Percentiles rank a stretch among this genome's conserved stretches.
Conservation (phyloP, 352 stramenopile species). For the Pythium pectinolyticum region DNA sequence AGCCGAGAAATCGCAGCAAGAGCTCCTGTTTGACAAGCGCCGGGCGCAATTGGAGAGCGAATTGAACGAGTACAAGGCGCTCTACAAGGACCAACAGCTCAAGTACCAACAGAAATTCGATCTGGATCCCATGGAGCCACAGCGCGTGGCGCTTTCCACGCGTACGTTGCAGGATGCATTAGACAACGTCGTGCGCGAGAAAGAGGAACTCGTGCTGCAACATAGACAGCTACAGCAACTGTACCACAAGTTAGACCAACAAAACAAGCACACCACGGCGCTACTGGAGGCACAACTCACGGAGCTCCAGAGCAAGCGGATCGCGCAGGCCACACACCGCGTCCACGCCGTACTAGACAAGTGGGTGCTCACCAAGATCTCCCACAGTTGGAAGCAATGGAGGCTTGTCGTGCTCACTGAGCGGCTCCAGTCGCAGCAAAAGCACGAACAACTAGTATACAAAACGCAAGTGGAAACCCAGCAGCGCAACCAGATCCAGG, state of each 20-base stretch:
- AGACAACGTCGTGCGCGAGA: constrained; percentile 55
- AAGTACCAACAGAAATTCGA: constrained; percentile 59
- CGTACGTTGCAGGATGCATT: constrained; percentile 60
- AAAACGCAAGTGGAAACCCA: background rate
- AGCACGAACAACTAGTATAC: background rate
- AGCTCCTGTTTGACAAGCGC: constrained; percentile 38
- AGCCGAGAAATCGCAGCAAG: constrained; percentile 45
- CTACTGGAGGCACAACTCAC: constrained; percentile 27
- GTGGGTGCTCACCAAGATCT: constrained; percentile 39
- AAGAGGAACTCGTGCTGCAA: constrained; percentile 58
- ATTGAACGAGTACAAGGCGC: constrained; percentile 29
- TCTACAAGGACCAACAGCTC: constrained; percentile 38
- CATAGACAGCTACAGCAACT: constrained; percentile 41
- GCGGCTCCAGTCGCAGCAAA: constrained; percentile 11
- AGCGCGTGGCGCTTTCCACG: constrained; percentile 50
- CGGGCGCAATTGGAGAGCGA: constrained; percentile 37
- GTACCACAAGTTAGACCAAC: constrained; percentile 34
- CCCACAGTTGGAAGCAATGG: constrained; percentile 48
- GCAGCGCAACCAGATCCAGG: background rate
- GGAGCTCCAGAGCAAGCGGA: constrained; percentile 20
- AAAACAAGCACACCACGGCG: constrained; percentile 27
- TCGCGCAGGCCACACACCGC: constrained; percentile 29
- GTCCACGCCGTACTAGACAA: constrained; percentile 28
- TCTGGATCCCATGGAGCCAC: constrained; percentile 53
- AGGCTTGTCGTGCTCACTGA: constrained; percentile 2